Evolutionary conservation across 2,329 filamentous ascomycete species (phyloP).

Genomic region (Xylaria sp.): DNA sequence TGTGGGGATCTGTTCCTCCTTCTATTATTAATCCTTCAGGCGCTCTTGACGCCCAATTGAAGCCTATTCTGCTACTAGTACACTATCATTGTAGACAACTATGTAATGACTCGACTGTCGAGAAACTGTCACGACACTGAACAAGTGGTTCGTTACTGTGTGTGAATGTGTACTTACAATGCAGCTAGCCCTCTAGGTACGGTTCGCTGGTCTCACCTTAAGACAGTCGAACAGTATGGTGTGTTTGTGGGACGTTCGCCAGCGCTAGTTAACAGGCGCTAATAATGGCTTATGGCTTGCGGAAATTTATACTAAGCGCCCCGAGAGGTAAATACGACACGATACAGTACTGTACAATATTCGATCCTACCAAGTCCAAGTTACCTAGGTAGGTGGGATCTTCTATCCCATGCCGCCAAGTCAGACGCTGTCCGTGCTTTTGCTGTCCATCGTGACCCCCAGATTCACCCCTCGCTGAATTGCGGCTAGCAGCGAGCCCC

Average conservation of each 20-base stretch:
- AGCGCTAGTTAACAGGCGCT: slow-evolving; percentile 2
- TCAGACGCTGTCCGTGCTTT: slow-evolving; percentile 37
- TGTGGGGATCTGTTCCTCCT: slow-evolving; percentile 31
- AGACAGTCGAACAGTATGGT: not conserved
- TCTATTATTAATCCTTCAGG: slow-evolving; percentile 28
- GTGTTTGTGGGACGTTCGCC: slow-evolving; percentile 18
- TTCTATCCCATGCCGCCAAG: slow-evolving; percentile 28
- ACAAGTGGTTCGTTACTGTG: not conserved
- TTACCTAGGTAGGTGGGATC: not conserved
- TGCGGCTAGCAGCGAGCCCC: slow-evolving; percentile 20
- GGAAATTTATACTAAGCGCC: not conserved
- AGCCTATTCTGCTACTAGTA: not conserved
- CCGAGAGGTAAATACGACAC: slow-evolving; percentile 22
- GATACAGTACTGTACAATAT: slow-evolving; percentile 1
- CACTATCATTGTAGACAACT: too few relatives aligned
- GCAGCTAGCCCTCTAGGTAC: too few relatives aligned
- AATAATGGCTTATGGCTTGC: not conserved
- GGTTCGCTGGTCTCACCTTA: slow-evolving; percentile 9
- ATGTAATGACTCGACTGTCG: slow-evolving; percentile 28
- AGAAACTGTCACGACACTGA: slow-evolving; percentile 13
- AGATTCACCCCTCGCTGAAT: slow-evolving; percentile 25
- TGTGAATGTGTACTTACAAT: not conserved
- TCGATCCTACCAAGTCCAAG: not conserved
- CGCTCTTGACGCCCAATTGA: slow-evolving; percentile 19
- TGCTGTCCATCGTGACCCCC: slow-evolving; percentile 38